phyloP scores from a whole-genome alignment of 2,329 filamentous ascomycete species.

The Beauveria sp. region DNA sequence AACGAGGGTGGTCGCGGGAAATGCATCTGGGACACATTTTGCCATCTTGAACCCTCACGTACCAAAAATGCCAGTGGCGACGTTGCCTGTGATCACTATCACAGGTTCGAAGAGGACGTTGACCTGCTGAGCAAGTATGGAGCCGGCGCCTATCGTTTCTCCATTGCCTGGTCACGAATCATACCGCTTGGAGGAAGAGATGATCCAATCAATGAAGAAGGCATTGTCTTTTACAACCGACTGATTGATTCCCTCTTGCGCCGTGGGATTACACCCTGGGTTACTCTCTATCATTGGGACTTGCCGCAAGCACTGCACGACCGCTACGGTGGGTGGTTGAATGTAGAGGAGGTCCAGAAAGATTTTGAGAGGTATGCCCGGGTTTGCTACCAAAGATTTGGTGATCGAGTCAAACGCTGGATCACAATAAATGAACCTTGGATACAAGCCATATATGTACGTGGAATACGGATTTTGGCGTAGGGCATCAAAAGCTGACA shows the following conservation, averaged over 20 bases:
- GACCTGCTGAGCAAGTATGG: slow-evolving; percentile 50
- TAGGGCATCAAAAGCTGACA: neutral
- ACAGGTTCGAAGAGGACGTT: slow-evolving; percentile 44
- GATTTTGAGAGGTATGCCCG: slow-evolving; percentile 31
- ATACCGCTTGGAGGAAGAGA: slow-evolving; percentile 57
- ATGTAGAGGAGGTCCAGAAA: slow-evolving; percentile 23
- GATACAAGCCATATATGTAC: slow-evolving; percentile 29
- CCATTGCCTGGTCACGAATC: slow-evolving; percentile 58
- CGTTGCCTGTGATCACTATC: slow-evolving; percentile 37
- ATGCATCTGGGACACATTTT: slow-evolving; percentile 36
- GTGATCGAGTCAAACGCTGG: slow-evolving; percentile 33
- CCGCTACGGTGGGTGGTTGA: slow-evolving; percentile 28
- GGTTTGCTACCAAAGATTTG: slow-evolving; percentile 31
- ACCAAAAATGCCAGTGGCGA: slow-evolving; percentile 38
- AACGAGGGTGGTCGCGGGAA: slow-evolving; percentile 32
- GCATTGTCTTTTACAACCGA: slow-evolving; percentile 51
- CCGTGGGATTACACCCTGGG: slow-evolving; percentile 51
- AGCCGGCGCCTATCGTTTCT: slow-evolving; percentile 56
- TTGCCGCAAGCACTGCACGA: slow-evolving; percentile 28
- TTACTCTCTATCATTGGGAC: slow-evolving; percentile 62
- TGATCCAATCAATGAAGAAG: slow-evolving; percentile 55
- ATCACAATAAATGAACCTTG: slow-evolving; percentile 33
- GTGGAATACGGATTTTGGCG: neutral
- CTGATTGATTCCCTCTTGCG: slow-evolving; percentile 51
- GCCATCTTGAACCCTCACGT: slow-evolving; percentile 31